Evolutionary conservation across 352 stramenopile species (phyloP), one percentile per base, ranked within the genome.

Genomic region (Pythium apleroticum): DNA sequence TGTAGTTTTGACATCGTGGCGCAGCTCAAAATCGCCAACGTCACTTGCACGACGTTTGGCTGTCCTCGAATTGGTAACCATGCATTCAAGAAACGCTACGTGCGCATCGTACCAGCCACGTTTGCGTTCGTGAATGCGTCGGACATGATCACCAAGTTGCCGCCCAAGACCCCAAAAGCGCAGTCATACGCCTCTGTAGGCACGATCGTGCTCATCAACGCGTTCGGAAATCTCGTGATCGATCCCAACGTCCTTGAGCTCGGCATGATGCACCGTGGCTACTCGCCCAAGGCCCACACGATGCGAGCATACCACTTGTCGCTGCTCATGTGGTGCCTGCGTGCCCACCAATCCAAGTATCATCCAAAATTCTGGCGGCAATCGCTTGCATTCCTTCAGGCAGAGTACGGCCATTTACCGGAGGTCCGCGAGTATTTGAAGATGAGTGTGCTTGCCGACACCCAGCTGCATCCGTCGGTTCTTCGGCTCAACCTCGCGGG

Each of bases 181-280:
- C 61, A 73, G 37, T 79, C 74, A 54, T 82, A 79, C 41, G 63
- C 68, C 8, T 65, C 55, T 9, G 72, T 85, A n/a, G 76, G 72
- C 22, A 76, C 61, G 20, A 57, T 66, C 11, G 71, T 81, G 25
- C 54, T 85, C 20, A 48, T 79, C 56, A 79, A 82, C 50, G 25
- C 65, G 43, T 72, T 78, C 28, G 76, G 74, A 10, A 85, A 82
- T 48, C 60, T 85, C 35, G 65, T 85, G 30, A 71, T 85, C 59
- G 67, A 79, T 11, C 76, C 72, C 5, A 81, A 75, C 30, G 24
- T 68, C 28, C 66, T 85, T 4, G 74, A 85, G 52, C 52, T 82
- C 20, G 67, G 57, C 6, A 50, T 78, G 30, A 52, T 85, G 37
- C 72, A 82, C 57, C 45, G 52, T 46, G 76, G 74, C 6, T 74